Evolutionary conservation across 805 yeast species (phyloP).

Genomic region (Candida sanyiensis): DNA sequence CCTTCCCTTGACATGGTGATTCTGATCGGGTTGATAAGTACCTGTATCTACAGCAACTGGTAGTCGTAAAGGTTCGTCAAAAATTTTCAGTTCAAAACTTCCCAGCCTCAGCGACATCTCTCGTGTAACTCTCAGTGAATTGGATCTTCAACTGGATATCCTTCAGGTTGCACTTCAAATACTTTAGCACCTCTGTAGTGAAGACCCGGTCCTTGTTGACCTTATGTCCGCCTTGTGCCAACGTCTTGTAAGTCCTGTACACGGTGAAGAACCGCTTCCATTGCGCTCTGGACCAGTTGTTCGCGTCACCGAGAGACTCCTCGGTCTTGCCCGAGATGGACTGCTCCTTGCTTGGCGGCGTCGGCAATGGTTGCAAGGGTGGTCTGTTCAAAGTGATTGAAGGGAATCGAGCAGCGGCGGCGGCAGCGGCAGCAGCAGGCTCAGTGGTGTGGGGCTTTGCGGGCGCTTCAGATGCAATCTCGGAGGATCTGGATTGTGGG

Average conservation of each 20-base stretch:
- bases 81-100: not conserved
- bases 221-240: too few species aligned
- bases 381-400: too few species aligned
- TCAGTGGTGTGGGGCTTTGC: not conserved
- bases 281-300: conserved; percentile 14
- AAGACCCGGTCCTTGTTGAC: conserved; percentile 14
- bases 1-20: too few species aligned
- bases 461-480: not conserved
- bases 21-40: too few species aligned
- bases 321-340: too few species aligned
- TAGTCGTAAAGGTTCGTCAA: too few species aligned
- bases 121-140: conserved; percentile 13
- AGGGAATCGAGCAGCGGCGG: too few species aligned
- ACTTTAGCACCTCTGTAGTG: conserved; percentile 9
- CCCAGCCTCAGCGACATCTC: conserved; percentile 4
- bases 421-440: too few species aligned
- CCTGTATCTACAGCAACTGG: too few species aligned
- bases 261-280: conserved; percentile 18
- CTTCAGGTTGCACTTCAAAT: conserved; percentile 17
- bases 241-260: conserved; percentile 7
- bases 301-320: conserved; percentile 3
- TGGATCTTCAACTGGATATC: conserved; percentile 20
- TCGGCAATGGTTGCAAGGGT: conserved; percentile 1
- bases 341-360: conserved; percentile 1
- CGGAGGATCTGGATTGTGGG: not conserved